phyloP scores from a whole-genome alignment of 768 basidiomycete genomes.

The Lactarius hatsudake region DNA sequence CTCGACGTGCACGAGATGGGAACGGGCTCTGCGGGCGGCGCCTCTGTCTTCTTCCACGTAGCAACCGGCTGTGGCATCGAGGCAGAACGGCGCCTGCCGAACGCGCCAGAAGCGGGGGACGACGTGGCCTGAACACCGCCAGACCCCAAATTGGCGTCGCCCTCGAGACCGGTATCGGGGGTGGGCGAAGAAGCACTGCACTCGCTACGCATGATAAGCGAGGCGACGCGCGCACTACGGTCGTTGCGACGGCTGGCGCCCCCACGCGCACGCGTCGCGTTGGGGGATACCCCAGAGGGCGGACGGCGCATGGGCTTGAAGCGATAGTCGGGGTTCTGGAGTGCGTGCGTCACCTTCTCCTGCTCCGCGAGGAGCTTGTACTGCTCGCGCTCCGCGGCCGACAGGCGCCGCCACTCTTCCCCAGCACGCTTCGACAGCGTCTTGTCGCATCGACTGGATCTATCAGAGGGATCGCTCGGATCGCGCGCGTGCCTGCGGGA shows the following conservation, averaged over 20 bases:
- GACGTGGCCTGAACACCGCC: background rate
- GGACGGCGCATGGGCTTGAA: constrained; percentile 48
- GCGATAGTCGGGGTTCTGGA: constrained; percentile 58
- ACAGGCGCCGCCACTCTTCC: constrained; percentile 67
- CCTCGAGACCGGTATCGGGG: background rate
- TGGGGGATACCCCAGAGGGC: constrained; percentile 1
- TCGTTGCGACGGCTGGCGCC: constrained; percentile 14
- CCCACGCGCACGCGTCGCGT: background rate
- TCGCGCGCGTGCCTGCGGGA: constrained; percentile 44
- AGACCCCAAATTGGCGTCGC: background rate
- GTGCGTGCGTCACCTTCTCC: constrained; percentile 57
- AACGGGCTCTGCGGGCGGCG: background rate
- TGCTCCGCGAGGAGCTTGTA: constrained; percentile 53
- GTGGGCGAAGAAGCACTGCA: constrained; percentile 8
- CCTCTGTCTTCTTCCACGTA: background rate
- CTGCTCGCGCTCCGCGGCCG: constrained; percentile 44
- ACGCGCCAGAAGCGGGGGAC: background rate
- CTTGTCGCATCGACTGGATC: constrained; percentile 37
- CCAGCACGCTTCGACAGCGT: constrained; percentile 75
- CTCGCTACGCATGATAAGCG: constrained; percentile 20
- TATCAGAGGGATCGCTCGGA: constrained; percentile 33
- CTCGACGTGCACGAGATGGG: constrained; percentile 25
- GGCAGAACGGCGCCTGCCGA: constrained; percentile 24
- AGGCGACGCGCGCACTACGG: constrained; percentile 20
- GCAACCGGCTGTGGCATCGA: constrained; percentile 26